Percentiles rank a stretch among this genome's conserved stretches.
Evolutionary conservation across 2,329 filamentous ascomycete species (phyloP).

Genomic region (Microascus cirrosus): DNA sequence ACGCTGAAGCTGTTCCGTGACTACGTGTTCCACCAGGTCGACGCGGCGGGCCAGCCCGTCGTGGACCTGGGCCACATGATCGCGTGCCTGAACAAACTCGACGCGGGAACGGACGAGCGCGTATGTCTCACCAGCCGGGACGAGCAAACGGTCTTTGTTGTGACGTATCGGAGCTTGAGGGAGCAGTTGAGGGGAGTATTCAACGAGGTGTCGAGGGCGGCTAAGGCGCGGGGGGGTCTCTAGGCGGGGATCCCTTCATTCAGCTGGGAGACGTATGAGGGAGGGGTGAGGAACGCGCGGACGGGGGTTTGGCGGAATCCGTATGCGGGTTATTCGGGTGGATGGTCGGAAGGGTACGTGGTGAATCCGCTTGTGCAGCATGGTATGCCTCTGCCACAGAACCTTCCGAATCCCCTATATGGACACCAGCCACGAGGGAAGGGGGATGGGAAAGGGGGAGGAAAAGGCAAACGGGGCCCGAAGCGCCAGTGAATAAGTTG

Average conservation of each 20-base stretch:
- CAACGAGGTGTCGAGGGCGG: constrained; percentile 41
- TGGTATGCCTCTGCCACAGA: too few species aligned
- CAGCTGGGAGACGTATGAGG: background rate
- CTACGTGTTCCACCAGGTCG: constrained; percentile 94
- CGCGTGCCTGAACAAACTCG: constrained; percentile 79
- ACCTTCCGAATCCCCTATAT: too few species aligned
- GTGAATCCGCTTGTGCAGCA: too few species aligned
- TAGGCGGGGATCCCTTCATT: background rate
- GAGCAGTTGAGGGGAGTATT: constrained; percentile 49
- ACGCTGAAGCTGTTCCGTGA: constrained; percentile 91
- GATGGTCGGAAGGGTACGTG: too few species aligned
- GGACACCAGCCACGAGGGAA: too few species aligned
- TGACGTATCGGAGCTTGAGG: constrained; percentile 83
- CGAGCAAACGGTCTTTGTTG: constrained; percentile 77
- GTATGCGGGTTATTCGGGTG: too few species aligned
- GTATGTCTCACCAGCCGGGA: constrained; percentile 80
- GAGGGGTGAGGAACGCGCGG: background rate
- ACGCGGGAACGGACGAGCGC: constrained; percentile 79
- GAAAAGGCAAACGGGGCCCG: too few species aligned
- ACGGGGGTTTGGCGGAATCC: background rate
- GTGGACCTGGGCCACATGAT: constrained; percentile 84
- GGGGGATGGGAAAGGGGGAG: too few species aligned
- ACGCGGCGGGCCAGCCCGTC: constrained; percentile 70
- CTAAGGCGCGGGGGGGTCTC: constrained; percentile 4
- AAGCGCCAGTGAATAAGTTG: too few species aligned